Evolutionary conservation across 2,329 filamentous ascomycete species (phyloP).

Genomic region (Botrytis fragariae): DNA sequence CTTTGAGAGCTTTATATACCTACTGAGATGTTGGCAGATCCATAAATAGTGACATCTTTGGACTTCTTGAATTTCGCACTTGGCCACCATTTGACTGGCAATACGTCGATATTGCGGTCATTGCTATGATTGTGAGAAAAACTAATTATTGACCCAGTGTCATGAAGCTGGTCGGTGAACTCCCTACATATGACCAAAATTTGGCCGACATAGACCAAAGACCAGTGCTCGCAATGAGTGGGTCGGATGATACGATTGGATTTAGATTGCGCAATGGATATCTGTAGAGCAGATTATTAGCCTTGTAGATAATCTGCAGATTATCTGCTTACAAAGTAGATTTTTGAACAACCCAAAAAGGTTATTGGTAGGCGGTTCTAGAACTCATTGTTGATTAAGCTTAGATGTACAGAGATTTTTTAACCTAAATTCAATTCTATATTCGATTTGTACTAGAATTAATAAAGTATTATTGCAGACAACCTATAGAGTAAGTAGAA

Average conservation of each 20-base stretch:
- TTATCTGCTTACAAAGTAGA: too few relatives aligned
- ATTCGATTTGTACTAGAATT: too few relatives aligned
- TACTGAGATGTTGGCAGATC: not conserved
- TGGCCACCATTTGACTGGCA: not conserved
- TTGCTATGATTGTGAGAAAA: too few relatives aligned
- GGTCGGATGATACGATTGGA: not conserved
- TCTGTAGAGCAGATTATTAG: too few relatives aligned
- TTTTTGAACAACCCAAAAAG: accelerated
- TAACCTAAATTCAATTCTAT: too few relatives aligned
- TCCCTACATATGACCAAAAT: not conserved
- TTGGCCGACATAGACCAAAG: not conserved
- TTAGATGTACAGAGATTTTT: too few relatives aligned
- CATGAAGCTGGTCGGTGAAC: not conserved
- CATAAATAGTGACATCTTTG: not conserved
- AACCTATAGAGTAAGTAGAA: too few relatives aligned
- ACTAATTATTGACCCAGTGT: not conserved
- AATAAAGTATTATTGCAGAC: too few relatives aligned
- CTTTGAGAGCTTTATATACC: not conserved
- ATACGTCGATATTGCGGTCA: not conserved
- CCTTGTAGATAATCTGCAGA: too few relatives aligned
- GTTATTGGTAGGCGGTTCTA: too few relatives aligned
- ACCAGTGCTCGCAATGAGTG: not conserved
- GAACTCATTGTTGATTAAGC: too few relatives aligned
- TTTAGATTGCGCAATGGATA: too few relatives aligned
- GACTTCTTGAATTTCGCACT: not conserved